A percentile compares a stretch with the other conserved stretches of the same genome.
These are phyloP conservation scores for Cladosporium sp. DNA, from an alignment of 2,329 filamentous ascomycete species.

Conservation along the genomic window DNA sequence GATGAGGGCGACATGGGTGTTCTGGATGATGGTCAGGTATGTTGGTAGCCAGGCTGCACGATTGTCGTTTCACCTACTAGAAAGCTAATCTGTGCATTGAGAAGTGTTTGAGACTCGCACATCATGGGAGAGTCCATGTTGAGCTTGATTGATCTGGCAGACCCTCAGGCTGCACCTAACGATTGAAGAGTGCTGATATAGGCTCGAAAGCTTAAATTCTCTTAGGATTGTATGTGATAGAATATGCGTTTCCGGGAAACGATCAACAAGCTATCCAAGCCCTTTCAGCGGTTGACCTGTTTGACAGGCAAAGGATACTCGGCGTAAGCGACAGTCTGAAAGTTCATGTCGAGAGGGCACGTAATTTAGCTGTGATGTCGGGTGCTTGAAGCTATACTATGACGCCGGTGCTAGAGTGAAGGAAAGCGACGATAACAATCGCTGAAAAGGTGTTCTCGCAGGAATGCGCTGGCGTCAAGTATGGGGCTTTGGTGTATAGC, in stretches of 20 bases:
- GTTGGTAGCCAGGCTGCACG: not conserved
- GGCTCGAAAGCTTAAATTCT: not conserved
- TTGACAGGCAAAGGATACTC: constrained; percentile 27
- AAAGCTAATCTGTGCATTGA: constrained; percentile 47
- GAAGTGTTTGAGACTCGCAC: constrained; percentile 38
- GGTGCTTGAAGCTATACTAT: constrained; percentile 7
- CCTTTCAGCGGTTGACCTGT: constrained; percentile 26
- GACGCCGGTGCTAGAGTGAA: constrained; percentile 19
- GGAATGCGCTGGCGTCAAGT: constrained; percentile 16
- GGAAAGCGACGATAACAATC: not conserved
- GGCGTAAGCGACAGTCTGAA: constrained; percentile 22
- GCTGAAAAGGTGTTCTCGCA: constrained; percentile 10
- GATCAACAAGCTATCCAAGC: not conserved
- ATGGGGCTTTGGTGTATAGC: not conserved
- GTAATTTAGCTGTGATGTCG: constrained; percentile 2
- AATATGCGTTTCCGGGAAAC: too few relatives aligned
- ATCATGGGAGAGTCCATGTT: constrained; percentile 14
- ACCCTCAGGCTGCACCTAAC: not conserved
- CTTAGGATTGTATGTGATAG: too few relatives aligned
- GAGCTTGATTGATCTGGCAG: not conserved
- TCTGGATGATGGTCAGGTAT: constrained; percentile 48
- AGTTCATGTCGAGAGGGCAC: constrained; percentile 23
- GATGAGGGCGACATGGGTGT: constrained; percentile 80
- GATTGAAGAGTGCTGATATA: not conserved
- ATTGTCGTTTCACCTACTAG: constrained; percentile 34